Base-by-base conservation (phyloP, 176 grass and related monocot genomes). In the Phragmites australis region DNA sequence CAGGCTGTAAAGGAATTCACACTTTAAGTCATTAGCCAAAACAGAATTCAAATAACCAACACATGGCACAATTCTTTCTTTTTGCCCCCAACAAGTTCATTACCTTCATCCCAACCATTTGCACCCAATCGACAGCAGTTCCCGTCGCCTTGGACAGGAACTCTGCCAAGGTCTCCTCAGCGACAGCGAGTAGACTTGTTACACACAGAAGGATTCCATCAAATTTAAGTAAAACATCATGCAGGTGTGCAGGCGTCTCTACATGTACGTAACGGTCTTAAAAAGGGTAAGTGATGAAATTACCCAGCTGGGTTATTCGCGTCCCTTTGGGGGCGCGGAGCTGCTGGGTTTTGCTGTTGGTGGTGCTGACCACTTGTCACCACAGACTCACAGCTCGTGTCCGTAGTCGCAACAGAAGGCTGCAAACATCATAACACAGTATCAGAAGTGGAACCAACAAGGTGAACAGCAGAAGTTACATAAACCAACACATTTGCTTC, bases 61-160 rank as follows among this genome's bases (percentile, higher is more conserved):
- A n/a, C 79, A 48, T 81, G 71, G 40, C 47, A 12, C 46, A 85
- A 32, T 43, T 72, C 21, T 29, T 69, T 52, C 55, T 48, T 70
- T 70, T 81, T 41, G 46, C 54, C 2, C 2, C 6, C 8, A 37
- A 85, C 11, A 76, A 65, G 31, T 40, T 15, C 0, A 65, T 54
- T 81, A 99, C 96, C 96, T 99, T 99, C 97, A 99, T 99, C 87
- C 97, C 97, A 93, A 96, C 93, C 89, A 99, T 95, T 81, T 99
- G 97, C 88, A 99, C 97, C 97, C 93, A 99, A 88, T 99, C 85
- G 23, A 99, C 87, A 84, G 93, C 97, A 75, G 97, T 99, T 50
- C 97, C 97, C 2, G 97, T 96, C 68, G 97, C 97, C 76, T 99
- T 99, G 29, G 97, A 96, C 53, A 96, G 82, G 88, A 99, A 99